These are phyloP conservation scores for Harringtonia aguacate DNA, from an alignment of 2,329 filamentous ascomycete species.

Conservation along the genomic window DNA sequence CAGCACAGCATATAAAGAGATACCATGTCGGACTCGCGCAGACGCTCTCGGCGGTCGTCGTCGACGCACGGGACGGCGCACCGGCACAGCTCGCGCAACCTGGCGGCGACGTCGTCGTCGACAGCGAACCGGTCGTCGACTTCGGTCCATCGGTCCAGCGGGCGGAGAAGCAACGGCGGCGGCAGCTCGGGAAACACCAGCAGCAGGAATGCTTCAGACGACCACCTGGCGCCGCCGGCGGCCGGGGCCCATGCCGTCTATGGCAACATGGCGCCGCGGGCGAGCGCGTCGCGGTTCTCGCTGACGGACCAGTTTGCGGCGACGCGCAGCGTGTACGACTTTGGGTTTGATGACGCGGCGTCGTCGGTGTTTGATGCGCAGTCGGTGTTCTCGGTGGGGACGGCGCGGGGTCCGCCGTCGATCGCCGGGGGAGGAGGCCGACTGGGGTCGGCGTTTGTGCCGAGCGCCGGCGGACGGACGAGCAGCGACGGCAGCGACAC, in stretches of 20 bases:
- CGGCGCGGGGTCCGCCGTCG: conserved; percentile 12
- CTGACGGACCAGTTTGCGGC: conserved; percentile 36
- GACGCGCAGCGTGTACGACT: conserved; percentile 34
- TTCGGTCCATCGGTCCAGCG: conserved; percentile 6
- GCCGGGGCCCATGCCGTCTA: conserved; percentile 1
- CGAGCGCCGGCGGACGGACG: background rate
- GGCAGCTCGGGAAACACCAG: background rate
- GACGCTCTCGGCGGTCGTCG: conserved; percentile 1
- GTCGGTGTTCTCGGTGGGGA: conserved; percentile 10
- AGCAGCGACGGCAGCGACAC: conserved; percentile 2
- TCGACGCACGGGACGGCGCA: background rate
- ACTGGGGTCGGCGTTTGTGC: conserved; percentile 10
- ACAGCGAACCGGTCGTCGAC: conserved; percentile 9
- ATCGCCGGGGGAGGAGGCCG: background rate
- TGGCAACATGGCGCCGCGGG: conserved; percentile 16
- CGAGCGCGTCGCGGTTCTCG: conserved; percentile 32
- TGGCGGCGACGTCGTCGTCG: conserved; percentile 3
- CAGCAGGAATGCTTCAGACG: background rate
- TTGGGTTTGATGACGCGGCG: conserved; percentile 33
- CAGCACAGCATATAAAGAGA: no score
- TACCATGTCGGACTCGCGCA: conserved; percentile 5
- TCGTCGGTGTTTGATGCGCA: conserved; percentile 28
- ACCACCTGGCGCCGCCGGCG: background rate
- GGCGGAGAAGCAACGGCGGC: background rate
- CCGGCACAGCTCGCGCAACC: conserved; percentile 8